Percentiles rank a stretch among this genome's conserved stretches.
Evolutionary conservation across 2,329 filamentous ascomycete genomes (phyloP).

Genomic region (Hymenoscyphus repandus): DNA sequence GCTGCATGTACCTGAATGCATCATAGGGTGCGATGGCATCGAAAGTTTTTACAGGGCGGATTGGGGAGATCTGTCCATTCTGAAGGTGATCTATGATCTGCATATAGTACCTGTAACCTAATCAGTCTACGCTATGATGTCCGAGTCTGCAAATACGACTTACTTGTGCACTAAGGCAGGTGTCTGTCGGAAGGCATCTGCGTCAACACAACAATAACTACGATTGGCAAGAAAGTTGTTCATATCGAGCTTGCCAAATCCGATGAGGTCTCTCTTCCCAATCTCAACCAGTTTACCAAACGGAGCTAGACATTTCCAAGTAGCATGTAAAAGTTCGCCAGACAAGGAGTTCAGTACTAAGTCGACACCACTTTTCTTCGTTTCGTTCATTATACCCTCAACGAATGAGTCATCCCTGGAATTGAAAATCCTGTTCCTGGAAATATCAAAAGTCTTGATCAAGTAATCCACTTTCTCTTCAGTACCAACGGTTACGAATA

Average conservation of each 20-base stretch:
- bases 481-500: constrained; percentile 23
- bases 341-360: constrained; percentile 11
- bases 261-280: constrained; percentile 20
- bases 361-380: constrained; percentile 23
- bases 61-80: constrained; percentile 16
- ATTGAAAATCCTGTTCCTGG: constrained; percentile 26
- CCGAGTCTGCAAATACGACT: background rate
- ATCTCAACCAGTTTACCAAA: constrained; percentile 35
- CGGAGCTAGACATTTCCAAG: constrained; percentile 37
- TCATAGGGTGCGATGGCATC: constrained; percentile 31
- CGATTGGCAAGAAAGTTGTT: constrained; percentile 25
- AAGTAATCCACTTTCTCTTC: constrained; percentile 17
- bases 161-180: background rate
- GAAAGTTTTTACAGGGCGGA: constrained; percentile 24
- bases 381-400: constrained; percentile 15
- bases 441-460: constrained; percentile 25
- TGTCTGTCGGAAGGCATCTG: constrained; percentile 7
- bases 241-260: constrained; percentile 25
- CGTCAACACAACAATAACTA: constrained; percentile 21
- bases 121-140: background rate
- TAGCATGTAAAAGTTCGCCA: constrained; percentile 25
- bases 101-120: constrained; percentile 8
- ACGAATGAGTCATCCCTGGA: constrained; percentile 28
- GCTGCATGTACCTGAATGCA: constrained; percentile 32
- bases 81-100: background rate